phyloP scores from a whole-genome alignment of 371 early-diverging fungal species.

The Mucor plumbeus region DNA sequence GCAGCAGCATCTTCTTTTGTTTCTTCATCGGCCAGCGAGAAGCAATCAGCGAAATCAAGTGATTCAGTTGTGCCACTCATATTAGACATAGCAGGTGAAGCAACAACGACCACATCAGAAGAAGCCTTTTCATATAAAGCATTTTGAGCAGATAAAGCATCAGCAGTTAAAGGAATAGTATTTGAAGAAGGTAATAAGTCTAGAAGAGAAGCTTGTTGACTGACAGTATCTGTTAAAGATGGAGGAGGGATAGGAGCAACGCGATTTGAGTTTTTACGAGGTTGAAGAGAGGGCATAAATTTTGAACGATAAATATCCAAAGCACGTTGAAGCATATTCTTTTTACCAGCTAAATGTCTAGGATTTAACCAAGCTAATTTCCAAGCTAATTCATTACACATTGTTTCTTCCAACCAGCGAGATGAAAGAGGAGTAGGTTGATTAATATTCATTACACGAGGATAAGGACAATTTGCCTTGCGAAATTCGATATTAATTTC shows the following conservation, averaged over 20 bases:
- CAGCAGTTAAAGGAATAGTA: conserved; percentile 33
- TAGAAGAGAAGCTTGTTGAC: conserved; percentile 13
- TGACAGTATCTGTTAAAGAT: conserved; percentile 5
- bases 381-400: conserved; percentile 57
- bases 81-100: conserved; percentile 31
- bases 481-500: conserved; percentile 50
- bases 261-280: conserved; percentile 40
- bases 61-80: conserved; percentile 42
- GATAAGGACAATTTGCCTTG: conserved; percentile 46
- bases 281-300: conserved; percentile 50
- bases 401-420: conserved; percentile 48
- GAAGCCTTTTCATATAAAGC: conserved; percentile 32
- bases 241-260: conserved; percentile 35
- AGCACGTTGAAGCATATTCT: conserved; percentile 55
- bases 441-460: conserved; percentile 39
- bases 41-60: conserved; percentile 54
- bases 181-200: conserved; percentile 8
- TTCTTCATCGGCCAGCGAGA: conserved; percentile 52
- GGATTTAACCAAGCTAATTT: conserved; percentile 60
- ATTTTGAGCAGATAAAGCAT: conserved; percentile 45
- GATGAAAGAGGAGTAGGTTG: conserved; percentile 24
- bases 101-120: background rate
- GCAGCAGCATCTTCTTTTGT: conserved; percentile 11
- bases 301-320: conserved; percentile 51
- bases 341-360: conserved; percentile 47